A percentile compares a stretch with the other conserved stretches of the same genome.
Evolutionary conservation across 2,329 filamentous ascomycete species (phyloP).

Genomic region (Bipolaris zeicola): DNA sequence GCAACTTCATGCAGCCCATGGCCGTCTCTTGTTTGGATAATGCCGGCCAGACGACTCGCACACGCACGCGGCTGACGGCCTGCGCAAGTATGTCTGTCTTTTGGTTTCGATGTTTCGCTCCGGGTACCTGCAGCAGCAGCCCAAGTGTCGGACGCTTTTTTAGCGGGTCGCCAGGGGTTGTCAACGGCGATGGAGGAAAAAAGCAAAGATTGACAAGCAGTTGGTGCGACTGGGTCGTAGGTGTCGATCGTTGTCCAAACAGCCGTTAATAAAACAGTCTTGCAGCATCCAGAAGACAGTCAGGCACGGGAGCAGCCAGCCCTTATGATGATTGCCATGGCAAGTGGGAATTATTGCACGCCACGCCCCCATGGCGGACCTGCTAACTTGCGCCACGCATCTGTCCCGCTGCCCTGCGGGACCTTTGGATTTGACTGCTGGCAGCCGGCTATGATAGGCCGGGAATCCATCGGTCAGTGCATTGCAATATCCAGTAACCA

Average conservation of each 20-base stretch:
- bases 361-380: conserved; percentile 30
- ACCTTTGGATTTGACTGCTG: conserved; percentile 26
- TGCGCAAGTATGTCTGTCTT: neutral
- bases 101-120: conserved; percentile 1
- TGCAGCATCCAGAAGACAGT: conserved; percentile 24
- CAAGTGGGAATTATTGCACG: conserved; percentile 31
- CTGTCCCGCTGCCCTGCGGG: conserved; percentile 22
- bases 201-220: conserved; percentile 32
- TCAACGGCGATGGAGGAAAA: conserved; percentile 13
- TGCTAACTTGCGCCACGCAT: conserved; percentile 37
- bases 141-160: conserved; percentile 18
- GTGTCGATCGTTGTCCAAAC: conserved; percentile 33
- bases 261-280: conserved; percentile 18
- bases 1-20: conserved; percentile 28
- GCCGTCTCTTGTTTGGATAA: conserved; percentile 12
- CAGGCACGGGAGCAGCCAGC: conserved; percentile 28
- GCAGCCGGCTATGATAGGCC: conserved; percentile 22
- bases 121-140: conserved; percentile 26
- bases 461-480: conserved; percentile 26
- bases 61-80: neutral
- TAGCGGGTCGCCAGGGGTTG: conserved; percentile 12
- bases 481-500: conserved; percentile 33
- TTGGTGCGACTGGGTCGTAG: conserved; percentile 20
- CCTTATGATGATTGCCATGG: conserved; percentile 38
- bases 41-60: neutral